A percentile compares a stretch with the other conserved stretches of the same genome.
These are phyloP conservation scores for Circinella umbellata DNA, from an alignment of 371 early-diverging fungal genomes.

Conservation along the genomic window DNA sequence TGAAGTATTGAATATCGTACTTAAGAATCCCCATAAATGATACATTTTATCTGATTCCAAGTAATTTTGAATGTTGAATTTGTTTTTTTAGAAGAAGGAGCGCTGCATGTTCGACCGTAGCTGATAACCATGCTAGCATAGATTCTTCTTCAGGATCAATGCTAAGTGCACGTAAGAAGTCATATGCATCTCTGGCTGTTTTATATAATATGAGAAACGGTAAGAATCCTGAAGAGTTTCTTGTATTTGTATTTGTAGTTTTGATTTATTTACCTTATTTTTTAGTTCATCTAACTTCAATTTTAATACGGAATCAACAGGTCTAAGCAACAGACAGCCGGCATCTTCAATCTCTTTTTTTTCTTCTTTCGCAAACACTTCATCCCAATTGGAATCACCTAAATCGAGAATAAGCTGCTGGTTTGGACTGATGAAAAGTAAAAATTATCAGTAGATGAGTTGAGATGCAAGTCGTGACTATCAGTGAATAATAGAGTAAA, in stretches of 20 bases:
- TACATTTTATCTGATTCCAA: slow-evolving; percentile 7
- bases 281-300: background rate
- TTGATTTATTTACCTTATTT: background rate
- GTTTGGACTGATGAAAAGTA: background rate
- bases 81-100: background rate
- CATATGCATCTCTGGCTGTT: background rate
- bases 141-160: background rate
- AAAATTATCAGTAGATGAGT: background rate
- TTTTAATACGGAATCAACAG: background rate
- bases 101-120: background rate
- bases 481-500: background rate
- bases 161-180: background rate
- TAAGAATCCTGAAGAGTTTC: background rate
- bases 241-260: background rate
- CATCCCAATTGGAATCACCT: background rate
- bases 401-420: slow-evolving; percentile 1
- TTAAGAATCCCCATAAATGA: slow-evolving; percentile 2
- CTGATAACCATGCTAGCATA: background rate
- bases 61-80: slow-evolving; percentile 9
- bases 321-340: background rate
- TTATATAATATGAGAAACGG: background rate
- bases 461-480: background rate
- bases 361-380: background rate
- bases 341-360: background rate
- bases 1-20: background rate